Evolutionary conservation across 345 rosid species (phyloP).

Genomic region (Anastatica hierochuntica): DNA sequence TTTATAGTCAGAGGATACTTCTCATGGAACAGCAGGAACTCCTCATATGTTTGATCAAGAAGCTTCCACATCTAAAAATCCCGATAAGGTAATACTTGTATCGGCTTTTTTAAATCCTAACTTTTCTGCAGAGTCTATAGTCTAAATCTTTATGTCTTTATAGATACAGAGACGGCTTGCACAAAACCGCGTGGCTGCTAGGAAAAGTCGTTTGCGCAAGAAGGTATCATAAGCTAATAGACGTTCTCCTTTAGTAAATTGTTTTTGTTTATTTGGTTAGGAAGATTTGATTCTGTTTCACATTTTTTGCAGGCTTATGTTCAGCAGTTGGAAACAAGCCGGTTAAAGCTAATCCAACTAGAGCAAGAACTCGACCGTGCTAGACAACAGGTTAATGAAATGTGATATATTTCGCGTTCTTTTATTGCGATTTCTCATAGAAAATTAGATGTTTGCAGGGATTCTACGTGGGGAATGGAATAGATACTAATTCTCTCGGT

Average conservation of each 20-base stretch:
- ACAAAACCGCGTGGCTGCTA: conserved; percentile 97
- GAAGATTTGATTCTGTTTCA: too few species aligned
- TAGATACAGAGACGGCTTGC: conserved; percentile 94
- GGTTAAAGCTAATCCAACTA: conserved; percentile 68
- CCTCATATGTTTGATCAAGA: conserved; percentile 69
- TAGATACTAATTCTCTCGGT: conserved; percentile 44
- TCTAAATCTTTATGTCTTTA: too few species aligned
- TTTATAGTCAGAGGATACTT: conserved; percentile 81
- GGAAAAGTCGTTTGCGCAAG: conserved; percentile 91
- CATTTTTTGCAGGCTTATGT: conserved; percentile 87
- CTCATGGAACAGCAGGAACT: conserved; percentile 60
- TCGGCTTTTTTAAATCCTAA: too few species aligned
- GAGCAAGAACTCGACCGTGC: conserved; percentile 80
- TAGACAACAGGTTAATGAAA: conserved; percentile 38
- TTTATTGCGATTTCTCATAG: too few species aligned
- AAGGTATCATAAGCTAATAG: too few species aligned
- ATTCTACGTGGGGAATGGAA: conserved; percentile 41
- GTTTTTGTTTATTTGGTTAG: too few species aligned
- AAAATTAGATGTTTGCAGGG: conserved; percentile 61
- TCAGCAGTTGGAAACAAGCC: conserved; percentile 86
- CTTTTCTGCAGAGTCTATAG: too few species aligned
- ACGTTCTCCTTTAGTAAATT: too few species aligned
- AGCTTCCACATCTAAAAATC: conserved; percentile 45
- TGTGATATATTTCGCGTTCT: too few species aligned
- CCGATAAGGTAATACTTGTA: conserved; percentile 74